These are phyloP conservation scores for Ceratobasidium sp. DNA, from an alignment of 1,284 basidiomycete genomes.

Conservation along the genomic window DNA sequence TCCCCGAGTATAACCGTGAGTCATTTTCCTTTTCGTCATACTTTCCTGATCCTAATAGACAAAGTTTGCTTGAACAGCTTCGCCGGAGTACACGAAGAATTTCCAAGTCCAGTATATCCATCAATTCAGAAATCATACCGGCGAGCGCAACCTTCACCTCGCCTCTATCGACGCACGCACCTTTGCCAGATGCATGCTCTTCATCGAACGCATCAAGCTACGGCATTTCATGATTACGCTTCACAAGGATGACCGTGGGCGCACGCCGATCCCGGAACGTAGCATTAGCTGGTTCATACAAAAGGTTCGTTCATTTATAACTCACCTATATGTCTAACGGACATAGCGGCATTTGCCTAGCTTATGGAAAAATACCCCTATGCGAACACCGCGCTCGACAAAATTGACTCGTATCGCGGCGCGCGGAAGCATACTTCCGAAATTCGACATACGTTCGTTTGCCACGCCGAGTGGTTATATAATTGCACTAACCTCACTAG, in stretches of 20 bases:
- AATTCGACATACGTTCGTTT: constrained; percentile 28
- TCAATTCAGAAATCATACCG: neutral
- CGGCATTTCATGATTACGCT: constrained; percentile 19
- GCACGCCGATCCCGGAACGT: constrained; percentile 4
- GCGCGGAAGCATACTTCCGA: constrained; percentile 39
- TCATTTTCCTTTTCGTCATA: neutral
- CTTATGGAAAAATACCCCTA: constrained; percentile 19
- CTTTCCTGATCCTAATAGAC: neutral
- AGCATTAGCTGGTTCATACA: constrained; percentile 28
- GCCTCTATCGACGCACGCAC: constrained; percentile 28
- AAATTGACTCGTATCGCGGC: constrained; percentile 21
- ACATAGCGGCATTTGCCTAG: neutral
- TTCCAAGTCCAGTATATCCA: constrained; percentile 18
- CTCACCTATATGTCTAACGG: neutral
- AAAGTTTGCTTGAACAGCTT: no score
- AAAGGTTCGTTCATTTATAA: constrained; percentile 19
- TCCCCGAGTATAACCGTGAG: constrained; percentile 22
- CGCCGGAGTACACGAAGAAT: no score
- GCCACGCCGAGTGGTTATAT: constrained; percentile 35
- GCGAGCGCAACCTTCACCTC: constrained; percentile 11
- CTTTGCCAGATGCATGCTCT: constrained; percentile 14
- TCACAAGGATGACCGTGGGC: neutral
- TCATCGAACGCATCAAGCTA: constrained; percentile 38
- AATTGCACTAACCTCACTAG: neutral
- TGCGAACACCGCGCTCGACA: neutral